These are phyloP conservation scores for Coprinopsis sp. DNA, from an alignment of 768 basidiomycete species.

Conservation along the genomic window DNA sequence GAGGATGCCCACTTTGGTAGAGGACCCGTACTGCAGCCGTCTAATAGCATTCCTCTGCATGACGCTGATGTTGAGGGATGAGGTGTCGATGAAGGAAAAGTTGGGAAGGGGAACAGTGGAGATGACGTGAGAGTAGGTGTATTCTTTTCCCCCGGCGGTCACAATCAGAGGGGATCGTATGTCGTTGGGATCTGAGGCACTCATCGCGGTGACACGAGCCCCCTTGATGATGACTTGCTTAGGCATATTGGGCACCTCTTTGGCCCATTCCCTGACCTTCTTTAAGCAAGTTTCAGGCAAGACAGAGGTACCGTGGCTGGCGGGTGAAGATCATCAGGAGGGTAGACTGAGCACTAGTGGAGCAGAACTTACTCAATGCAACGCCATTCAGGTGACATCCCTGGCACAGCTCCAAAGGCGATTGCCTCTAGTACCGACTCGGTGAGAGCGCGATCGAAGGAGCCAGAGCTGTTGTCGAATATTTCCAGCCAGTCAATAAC, in stretches of 20 bases:
- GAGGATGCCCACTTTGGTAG: slow-evolving; percentile 39
- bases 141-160: slow-evolving; percentile 4
- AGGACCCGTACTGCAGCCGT: slow-evolving; percentile 29
- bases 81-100: slow-evolving; percentile 30
- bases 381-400: slow-evolving; percentile 10
- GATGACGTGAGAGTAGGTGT: slow-evolving; percentile 36
- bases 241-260: neutral
- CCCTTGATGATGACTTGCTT: neutral
- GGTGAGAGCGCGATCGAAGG: slow-evolving; percentile 30
- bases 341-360: too few species aligned
- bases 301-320: slow-evolving; percentile 1
- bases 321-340: neutral
- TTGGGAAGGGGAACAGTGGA: slow-evolving; percentile 34
- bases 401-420: slow-evolving; percentile 15
- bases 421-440: slow-evolving; percentile 31
- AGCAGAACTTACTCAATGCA: slow-evolving; percentile 18
- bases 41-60: slow-evolving; percentile 31
- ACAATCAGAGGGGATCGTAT: slow-evolving; percentile 5
- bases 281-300: neutral
- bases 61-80: slow-evolving; percentile 14
- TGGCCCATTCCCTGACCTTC: neutral
- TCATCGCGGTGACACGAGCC: neutral
- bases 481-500: slow-evolving; percentile 32
- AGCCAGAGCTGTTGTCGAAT: slow-evolving; percentile 25
- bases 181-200: slow-evolving; percentile 1